Base-by-base conservation (phyloP, 371 early-diverging fungal genomes). In the Rhizopus delemar region DNA sequence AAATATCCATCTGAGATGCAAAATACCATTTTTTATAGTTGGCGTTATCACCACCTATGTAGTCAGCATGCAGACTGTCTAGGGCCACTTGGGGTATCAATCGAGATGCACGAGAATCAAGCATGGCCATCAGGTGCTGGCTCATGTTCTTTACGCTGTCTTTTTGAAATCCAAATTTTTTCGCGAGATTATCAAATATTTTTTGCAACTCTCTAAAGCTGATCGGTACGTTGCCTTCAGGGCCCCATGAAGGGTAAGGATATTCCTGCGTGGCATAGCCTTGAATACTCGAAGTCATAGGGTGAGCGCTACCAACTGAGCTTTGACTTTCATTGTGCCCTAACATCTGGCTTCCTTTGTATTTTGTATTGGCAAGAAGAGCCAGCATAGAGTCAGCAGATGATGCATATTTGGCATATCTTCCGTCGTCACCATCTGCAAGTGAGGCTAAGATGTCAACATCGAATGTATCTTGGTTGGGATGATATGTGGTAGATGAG, bases 1-100 rank as follows among this genome's bases (percentile, higher is more conserved):
- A 85, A 45, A 78, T 68, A 60, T 93, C 90, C 62, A 91, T 78
- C 58, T 89, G 86, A 4, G 93, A 89, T 35, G 90, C 90, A 75
- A 93, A 92, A 71, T 84, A 91, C 93, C 93, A 93, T 60, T 86
- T 89, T 35, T 88, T 84, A 63, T 92, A 93, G 71, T 94, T 93
- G 52, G 93, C 86, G 61, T 89, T 75, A 58, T 87, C 86, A 22
- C 95, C 94, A 55, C 91, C 92, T 65, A 94, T 87, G 56, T 92
- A 93, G 62, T 93, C 94, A 4, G 90, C 90, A 67, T 94, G 93
- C 13, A 94, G 64, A 31, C 88, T 88, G 29, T 88, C 75, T 38
- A 93, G 68, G 12, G 94, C 93, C 63, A 87, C 80, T 28, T 83
- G 80, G 2, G 90, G 87, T 35, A 83, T 75, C 83, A 91, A 84